Evolutionary conservation across 2,329 filamentous ascomycete genomes (phyloP).

Genomic region (Ophiostoma ips): DNA sequence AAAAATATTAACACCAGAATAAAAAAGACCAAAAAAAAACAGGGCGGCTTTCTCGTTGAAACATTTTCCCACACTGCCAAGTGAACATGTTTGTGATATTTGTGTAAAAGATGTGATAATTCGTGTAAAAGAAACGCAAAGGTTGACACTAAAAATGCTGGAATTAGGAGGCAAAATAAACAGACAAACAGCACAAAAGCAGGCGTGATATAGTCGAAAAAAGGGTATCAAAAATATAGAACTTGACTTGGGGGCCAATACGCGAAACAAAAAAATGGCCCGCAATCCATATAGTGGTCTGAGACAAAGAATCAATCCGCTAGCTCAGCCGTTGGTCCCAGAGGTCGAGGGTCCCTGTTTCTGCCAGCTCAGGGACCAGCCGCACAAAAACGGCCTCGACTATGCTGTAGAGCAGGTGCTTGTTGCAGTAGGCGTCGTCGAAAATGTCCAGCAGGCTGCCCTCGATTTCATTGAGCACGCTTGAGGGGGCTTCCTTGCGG

Average conservation of each 20-base stretch:
- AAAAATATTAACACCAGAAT: background rate
- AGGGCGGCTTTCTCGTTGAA: background rate
- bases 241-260: background rate
- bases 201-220: background rate
- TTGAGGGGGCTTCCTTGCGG: background rate
- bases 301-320: too few species aligned
- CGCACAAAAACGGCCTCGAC: constrained; percentile 72
- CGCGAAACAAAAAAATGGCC: background rate
- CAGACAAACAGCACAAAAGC: too few species aligned
- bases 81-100: too few species aligned
- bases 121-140: too few species aligned
- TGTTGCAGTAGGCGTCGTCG: constrained; percentile 78
- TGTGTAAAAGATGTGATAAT: too few species aligned
- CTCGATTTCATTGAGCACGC: constrained; percentile 43
- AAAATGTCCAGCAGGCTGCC: constrained; percentile 57
- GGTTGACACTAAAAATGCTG: too few species aligned
- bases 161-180: too few species aligned
- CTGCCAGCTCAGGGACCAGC: constrained; percentile 70
- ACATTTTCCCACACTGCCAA: too few species aligned
- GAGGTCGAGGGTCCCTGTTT: constrained; percentile 56
- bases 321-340: constrained; percentile 53
- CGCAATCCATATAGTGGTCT: background rate
- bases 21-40: background rate
- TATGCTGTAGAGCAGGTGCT: constrained; percentile 71
- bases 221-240: too few species aligned